phyloP scores from a whole-genome alignment of 495 filamentous ascomycete species.

The Cetradonia linearis region DNA sequence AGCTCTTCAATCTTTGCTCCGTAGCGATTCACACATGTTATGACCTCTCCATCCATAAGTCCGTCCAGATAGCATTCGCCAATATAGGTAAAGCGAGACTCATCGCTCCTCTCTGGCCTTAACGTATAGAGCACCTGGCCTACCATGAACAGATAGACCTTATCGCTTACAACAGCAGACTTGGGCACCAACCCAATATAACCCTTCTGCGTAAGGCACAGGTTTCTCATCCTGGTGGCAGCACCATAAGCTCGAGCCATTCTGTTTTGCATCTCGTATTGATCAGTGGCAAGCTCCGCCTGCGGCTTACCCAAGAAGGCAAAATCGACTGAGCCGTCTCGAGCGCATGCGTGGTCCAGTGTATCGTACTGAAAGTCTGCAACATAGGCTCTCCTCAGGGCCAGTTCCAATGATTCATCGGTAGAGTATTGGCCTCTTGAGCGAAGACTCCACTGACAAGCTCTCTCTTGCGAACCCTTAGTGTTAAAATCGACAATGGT shows the following conservation, averaged over 20 bases:
- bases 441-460: background rate
- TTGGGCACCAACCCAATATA: background rate
- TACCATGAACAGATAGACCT: background rate
- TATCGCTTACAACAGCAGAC: background rate
- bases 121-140: background rate
- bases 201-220: background rate
- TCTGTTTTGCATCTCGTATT: background rate
- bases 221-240: background rate
- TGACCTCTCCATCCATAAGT: conserved; percentile 1
- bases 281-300: background rate
- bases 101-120: background rate
- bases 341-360: background rate
- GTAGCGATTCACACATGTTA: too few species aligned
- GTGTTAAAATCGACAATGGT: background rate
- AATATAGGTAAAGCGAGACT: background rate
- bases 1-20: too few species aligned
- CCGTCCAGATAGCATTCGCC: background rate
- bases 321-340: background rate
- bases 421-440: background rate
- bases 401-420: background rate
- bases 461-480: background rate
- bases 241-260: background rate
- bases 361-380: background rate
- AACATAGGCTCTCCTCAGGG: background rate
- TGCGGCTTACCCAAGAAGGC: background rate